Conservation (phyloP, 1,284 basidiomycete species). For the Hymenochaete sp. region DNA sequence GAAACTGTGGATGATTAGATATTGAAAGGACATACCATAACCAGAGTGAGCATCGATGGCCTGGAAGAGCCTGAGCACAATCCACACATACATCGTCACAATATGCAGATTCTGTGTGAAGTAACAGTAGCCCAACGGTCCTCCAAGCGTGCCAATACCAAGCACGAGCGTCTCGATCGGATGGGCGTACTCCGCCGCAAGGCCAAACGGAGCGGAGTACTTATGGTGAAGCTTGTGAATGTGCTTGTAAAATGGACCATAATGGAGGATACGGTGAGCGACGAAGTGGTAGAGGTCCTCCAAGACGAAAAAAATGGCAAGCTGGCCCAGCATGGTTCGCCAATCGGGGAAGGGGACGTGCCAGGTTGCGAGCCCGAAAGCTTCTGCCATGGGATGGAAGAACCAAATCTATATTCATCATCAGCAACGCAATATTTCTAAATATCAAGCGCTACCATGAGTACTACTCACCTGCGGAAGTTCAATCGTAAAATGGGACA, state of each 20-base stretch:
- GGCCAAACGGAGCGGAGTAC: conserved; percentile 93
- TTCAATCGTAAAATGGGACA: conserved; percentile 96
- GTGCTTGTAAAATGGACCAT: conserved; percentile 87
- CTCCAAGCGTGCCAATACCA: conserved; percentile 77
- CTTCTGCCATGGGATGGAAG: conserved; percentile 92
- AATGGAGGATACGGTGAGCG: conserved; percentile 86
- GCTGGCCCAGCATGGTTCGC: conserved; percentile 67
- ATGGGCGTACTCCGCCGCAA: conserved; percentile 97
- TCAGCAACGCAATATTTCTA: no score
- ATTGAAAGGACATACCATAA: conserved; percentile 53
- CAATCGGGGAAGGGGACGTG: conserved; percentile 84
- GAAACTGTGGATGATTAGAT: background rate
- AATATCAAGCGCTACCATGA: no score
- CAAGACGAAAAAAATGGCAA: conserved; percentile 90
- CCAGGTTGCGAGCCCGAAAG: conserved; percentile 86
- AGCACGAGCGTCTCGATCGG: conserved; percentile 92
- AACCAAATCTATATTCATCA: conserved; percentile 79
- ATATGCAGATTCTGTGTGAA: conserved; percentile 76
- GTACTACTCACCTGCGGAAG: conserved; percentile 76
- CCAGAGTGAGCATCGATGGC: conserved; percentile 97
- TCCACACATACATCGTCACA: conserved; percentile 90
- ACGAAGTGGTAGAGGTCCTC: conserved; percentile 92
- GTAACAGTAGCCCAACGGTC: conserved; percentile 81
- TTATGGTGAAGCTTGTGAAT: conserved; percentile 99
- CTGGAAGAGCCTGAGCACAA: conserved; percentile 90